Conservation (phyloP, 805 yeast species). For the Wickerhamomyces alni region DNA sequence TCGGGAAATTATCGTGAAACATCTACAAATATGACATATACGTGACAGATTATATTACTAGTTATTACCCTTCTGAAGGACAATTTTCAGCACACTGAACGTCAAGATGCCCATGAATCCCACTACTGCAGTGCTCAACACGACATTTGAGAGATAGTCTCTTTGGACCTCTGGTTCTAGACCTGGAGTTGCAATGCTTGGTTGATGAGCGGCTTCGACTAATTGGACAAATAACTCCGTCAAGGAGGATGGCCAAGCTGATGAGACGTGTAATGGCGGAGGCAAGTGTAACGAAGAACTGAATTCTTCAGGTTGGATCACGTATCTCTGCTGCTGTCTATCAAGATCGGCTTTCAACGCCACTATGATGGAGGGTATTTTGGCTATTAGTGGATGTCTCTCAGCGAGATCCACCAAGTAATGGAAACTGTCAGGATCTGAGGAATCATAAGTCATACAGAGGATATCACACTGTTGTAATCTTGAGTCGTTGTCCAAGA, state of each 20-base stretch:
- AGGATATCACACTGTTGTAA: constrained; percentile 86
- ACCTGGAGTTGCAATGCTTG: constrained; percentile 74
- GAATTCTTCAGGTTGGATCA: constrained; percentile 81
- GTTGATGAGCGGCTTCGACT: constrained; percentile 82
- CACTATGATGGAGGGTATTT: constrained; percentile 79
- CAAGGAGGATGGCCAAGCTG: constrained; percentile 83
- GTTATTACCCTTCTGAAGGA: constrained; percentile 2
- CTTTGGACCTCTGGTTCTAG: constrained; percentile 58
- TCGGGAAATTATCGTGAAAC: constrained; percentile 2
- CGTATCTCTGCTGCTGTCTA: constrained; percentile 87
- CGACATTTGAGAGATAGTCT: constrained; percentile 40
- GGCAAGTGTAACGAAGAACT: constrained; percentile 59
- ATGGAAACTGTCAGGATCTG: constrained; percentile 93
- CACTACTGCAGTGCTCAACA: constrained; percentile 65
- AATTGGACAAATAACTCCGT: constrained; percentile 80
- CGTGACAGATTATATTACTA: too few relatives aligned
- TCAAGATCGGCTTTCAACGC: constrained; percentile 95
- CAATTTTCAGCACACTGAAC: constrained; percentile 54
- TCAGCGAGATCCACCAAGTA: constrained; percentile 66
- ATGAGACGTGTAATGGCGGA: constrained; percentile 87
- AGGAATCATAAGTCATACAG: constrained; percentile 86
- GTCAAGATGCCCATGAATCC: constrained; percentile 60
- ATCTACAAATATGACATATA: too few relatives aligned
- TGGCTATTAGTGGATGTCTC: constrained; percentile 50
- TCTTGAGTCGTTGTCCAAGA: constrained; percentile 61